Evolutionary conservation across 495 filamentous ascomycete species (phyloP).

Genomic region (Letharia columbiana): DNA sequence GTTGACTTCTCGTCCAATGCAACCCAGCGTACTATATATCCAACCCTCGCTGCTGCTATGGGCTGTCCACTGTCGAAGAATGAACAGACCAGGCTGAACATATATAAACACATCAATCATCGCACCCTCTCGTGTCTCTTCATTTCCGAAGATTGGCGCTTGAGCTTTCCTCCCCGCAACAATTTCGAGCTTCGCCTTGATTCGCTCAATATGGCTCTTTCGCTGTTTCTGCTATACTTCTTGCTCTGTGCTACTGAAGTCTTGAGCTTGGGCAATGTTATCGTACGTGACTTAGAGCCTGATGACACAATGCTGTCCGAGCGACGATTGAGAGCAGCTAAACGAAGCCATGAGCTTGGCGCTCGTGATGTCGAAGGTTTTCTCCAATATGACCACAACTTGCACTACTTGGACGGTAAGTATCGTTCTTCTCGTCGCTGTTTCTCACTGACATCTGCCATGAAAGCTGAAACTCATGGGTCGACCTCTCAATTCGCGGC

Average conservation of each 20-base stretch:
- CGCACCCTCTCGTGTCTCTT: neutral
- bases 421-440: neutral
- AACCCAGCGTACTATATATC: neutral
- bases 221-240: neutral
- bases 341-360: constrained; percentile 6
- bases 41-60: neutral
- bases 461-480: constrained; percentile 3
- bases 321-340: constrained; percentile 17
- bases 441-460: neutral
- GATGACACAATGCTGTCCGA: neutral
- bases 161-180: neutral
- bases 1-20: neutral
- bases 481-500: constrained; percentile 21
- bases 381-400: constrained; percentile 18
- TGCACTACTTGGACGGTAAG: constrained; percentile 24
- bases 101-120: neutral
- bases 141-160: neutral
- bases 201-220: neutral
- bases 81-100: neutral
- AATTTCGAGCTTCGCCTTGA: neutral
- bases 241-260: neutral
- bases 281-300: neutral
- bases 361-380: constrained; percentile 9
- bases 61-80: neutral
- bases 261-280: neutral